Evolutionary conservation across 1,284 basidiomycete genomes (phyloP).

Genomic region (Malassezia equina): DNA sequence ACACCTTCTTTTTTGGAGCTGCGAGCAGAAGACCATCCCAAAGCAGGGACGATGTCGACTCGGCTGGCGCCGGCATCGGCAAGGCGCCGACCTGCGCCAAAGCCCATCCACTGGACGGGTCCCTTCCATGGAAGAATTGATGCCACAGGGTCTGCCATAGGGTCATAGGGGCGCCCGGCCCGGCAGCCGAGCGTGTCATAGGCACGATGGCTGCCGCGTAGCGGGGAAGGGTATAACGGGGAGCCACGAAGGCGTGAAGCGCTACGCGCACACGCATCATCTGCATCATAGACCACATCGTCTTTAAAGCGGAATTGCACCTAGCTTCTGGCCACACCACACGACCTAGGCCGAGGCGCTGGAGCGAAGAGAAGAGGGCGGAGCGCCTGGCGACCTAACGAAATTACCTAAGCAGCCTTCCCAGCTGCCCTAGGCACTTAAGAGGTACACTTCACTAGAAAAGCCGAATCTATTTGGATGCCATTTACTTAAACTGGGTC

Average conservation of each 20-base stretch:
- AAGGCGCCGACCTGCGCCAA: not conserved
- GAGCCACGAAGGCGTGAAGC: not conserved
- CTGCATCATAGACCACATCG: not conserved
- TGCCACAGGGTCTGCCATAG: not conserved
- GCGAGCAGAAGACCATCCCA: constrained; percentile 80
- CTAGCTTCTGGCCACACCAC: not conserved
- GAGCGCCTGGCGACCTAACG: not conserved
- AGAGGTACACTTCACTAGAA: too few species aligned
- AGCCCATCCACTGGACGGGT: not conserved
- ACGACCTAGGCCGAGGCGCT: not conserved
- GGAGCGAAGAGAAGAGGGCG: not conserved
- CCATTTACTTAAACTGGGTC: constrained; percentile 59
- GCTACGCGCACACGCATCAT: not conserved
- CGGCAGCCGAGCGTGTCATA: not conserved
- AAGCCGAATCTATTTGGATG: not conserved
- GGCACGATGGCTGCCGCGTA: not conserved
- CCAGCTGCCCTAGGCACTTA: too few species aligned
- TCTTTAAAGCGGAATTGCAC: not conserved
- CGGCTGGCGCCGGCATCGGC: not conserved
- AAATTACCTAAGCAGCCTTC: not conserved
- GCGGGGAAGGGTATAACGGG: constrained; percentile 1
- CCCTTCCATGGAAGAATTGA: not conserved
- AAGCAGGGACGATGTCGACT: constrained; percentile 54
- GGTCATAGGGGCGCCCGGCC: not conserved
- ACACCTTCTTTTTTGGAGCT: constrained; percentile 87